phyloP scores from a whole-genome alignment of 2,329 filamentous ascomycete species.

The Westerdykella aurantiaca region DNA sequence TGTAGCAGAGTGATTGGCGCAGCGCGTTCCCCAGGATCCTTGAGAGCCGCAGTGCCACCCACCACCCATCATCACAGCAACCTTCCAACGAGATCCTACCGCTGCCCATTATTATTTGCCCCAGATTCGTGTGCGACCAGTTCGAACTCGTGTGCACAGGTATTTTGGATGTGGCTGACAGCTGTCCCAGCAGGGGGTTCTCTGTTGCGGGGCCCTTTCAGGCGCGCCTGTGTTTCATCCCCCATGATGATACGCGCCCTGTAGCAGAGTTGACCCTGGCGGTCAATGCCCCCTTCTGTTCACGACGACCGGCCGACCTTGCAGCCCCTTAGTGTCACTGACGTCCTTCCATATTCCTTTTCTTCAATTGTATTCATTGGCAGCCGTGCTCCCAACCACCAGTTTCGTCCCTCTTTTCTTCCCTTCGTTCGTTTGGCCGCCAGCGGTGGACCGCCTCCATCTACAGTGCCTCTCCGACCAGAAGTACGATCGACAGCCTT shows the following conservation, averaged over 20 bases:
- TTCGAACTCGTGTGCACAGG: too few relatives aligned
- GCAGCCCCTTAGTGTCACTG: constrained; percentile 28
- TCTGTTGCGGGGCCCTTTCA: too few relatives aligned
- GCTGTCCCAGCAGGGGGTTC: too few relatives aligned
- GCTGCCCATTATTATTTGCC: too few relatives aligned
- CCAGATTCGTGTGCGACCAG: too few relatives aligned
- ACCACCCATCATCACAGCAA: constrained; percentile 14
- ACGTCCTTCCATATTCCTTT: constrained; percentile 21
- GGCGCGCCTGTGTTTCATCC: not conserved
- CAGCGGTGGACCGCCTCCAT: constrained; percentile 6
- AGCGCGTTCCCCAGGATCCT: constrained; percentile 3
- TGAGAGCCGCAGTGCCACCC: constrained; percentile 7
- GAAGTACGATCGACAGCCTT: not conserved
- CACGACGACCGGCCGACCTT: constrained; percentile 21
- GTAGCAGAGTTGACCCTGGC: constrained; percentile 25
- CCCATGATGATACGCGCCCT: constrained; percentile 23
- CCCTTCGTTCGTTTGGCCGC: constrained; percentile 27
- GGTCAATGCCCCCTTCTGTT: constrained; percentile 31
- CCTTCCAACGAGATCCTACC: too few relatives aligned
- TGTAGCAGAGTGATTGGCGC: constrained; percentile 19
- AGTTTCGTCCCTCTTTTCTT: constrained; percentile 31
- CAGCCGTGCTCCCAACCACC: constrained; percentile 32
- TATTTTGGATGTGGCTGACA: too few relatives aligned
- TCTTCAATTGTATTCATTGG: constrained; percentile 28
- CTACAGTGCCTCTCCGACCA: constrained; percentile 1